A percentile compares a stretch with the other conserved stretches of the same genome.
These are phyloP conservation scores for Cochlearia excelsa DNA, from an alignment of 345 rosid genomes.

Conservation along the genomic window DNA sequence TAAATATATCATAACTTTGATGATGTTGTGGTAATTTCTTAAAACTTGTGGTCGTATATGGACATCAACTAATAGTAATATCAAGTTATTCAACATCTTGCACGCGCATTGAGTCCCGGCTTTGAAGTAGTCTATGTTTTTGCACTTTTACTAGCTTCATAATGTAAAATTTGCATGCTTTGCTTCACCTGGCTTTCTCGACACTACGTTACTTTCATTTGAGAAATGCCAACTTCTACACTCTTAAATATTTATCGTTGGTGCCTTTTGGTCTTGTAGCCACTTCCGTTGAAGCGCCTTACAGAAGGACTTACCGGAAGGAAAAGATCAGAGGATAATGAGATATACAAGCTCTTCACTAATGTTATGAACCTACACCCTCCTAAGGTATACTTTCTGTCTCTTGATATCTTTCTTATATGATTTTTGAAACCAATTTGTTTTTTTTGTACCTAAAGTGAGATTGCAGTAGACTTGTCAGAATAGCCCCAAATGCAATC, in stretches of 20 bases:
- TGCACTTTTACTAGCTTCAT: not conserved
- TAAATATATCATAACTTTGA: constrained; percentile 11
- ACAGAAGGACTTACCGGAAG: constrained; percentile 74
- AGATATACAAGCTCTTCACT: constrained; percentile 72
- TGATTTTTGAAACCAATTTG: not conserved
- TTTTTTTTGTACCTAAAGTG: not conserved
- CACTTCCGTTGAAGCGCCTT: constrained; percentile 77
- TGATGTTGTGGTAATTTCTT: not conserved
- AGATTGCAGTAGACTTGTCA: not conserved
- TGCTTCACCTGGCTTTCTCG: not conserved
- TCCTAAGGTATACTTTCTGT: constrained; percentile 59
- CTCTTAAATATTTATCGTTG: not conserved
- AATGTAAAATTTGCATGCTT: constrained; percentile 3
- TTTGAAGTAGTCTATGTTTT: constrained; percentile 1
- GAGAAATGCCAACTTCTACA: not conserved
- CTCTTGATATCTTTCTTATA: not conserved
- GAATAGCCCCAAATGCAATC: not conserved
- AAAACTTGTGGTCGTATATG: constrained; percentile 7
- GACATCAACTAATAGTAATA: not conserved
- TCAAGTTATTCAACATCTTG: constrained; percentile 12
- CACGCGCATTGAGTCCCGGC: not conserved
- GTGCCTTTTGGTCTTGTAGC: constrained; percentile 49
- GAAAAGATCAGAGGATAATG: constrained; percentile 56
- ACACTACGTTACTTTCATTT: constrained; percentile 1
- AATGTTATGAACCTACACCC: constrained; percentile 69